Evolutionary conservation across 202 grass and related monocot genomes (phyloP).

Genomic region (Schoenoplectus triqueter): DNA sequence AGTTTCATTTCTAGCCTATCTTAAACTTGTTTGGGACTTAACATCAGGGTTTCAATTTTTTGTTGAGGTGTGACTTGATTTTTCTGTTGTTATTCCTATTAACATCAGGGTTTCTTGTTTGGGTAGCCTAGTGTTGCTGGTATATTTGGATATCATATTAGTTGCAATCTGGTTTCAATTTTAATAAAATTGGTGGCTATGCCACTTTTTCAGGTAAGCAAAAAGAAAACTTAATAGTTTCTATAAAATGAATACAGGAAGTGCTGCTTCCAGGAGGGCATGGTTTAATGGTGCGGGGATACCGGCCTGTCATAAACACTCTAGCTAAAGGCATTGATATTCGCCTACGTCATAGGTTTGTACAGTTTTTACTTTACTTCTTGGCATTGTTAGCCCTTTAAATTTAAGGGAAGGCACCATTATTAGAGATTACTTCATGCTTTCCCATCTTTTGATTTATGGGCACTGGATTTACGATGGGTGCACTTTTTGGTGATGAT

Average conservation of each 20-base stretch:
- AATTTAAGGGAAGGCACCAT: neutral
- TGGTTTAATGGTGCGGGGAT: constrained; percentile 98
- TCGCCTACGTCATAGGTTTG: constrained; percentile 75
- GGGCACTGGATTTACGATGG: neutral
- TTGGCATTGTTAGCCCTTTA: neutral
- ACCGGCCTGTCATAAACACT: constrained; percentile 95
- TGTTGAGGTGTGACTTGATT: too few relatives aligned
- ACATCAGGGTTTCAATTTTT: too few relatives aligned
- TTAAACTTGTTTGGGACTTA: too few relatives aligned
- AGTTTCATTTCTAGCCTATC: too few relatives aligned
- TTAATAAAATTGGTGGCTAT: too few relatives aligned
- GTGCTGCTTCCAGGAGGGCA: constrained; percentile 95
- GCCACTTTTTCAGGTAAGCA: too few relatives aligned
- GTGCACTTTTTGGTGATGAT: neutral
- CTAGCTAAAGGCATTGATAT: constrained; percentile 96
- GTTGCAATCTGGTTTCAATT: too few relatives aligned
- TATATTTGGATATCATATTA: too few relatives aligned
- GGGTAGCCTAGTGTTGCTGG: too few relatives aligned
- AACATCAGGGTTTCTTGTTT: too few relatives aligned
- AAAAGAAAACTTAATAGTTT: neutral
- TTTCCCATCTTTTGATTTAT: neutral
- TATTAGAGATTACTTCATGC: neutral
- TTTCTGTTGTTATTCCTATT: too few relatives aligned
- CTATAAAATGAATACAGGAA: constrained; percentile 58
- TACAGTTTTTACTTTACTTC: constrained; percentile 7